These are phyloP conservation scores for Trichothecium sympodiale DNA, from an alignment of 2,329 filamentous ascomycete species.

Conservation along the genomic window DNA sequence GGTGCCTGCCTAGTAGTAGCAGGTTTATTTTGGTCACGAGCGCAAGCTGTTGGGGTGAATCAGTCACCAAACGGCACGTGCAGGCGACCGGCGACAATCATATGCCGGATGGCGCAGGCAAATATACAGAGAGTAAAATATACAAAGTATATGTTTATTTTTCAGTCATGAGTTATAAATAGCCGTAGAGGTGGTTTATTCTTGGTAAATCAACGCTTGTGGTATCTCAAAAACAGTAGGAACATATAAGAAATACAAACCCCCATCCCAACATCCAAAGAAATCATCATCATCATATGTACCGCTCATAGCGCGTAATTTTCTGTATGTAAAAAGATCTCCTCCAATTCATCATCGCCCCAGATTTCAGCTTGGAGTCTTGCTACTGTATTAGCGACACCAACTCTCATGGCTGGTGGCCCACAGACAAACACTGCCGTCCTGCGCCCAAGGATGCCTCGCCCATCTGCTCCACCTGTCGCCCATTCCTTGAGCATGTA, in stretches of 20 bases:
- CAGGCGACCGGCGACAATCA: too few species aligned
- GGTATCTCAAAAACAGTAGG: conserved; percentile 2
- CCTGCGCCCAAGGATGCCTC: conserved; percentile 63
- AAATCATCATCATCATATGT: neutral
- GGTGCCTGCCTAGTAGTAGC: too few species aligned
- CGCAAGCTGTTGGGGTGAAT: too few species aligned
- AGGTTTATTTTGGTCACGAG: too few species aligned
- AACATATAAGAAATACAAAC: neutral
- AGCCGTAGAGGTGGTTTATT: too few species aligned
- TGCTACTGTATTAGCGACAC: conserved; percentile 79
- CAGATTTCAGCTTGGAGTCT: conserved; percentile 73
- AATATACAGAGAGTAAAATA: too few species aligned
- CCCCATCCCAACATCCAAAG: neutral
- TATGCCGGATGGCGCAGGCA: too few species aligned
- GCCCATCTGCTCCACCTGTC: conserved; percentile 53
- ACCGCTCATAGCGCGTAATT: conserved; percentile 69
- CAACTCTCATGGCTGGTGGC: conserved; percentile 74
- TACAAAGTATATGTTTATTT: too few species aligned
- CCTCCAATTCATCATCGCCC: conserved; percentile 66
- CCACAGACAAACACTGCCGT: conserved; percentile 92
- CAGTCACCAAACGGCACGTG: too few species aligned
- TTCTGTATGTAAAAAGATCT: conserved; percentile 90
- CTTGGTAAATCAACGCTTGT: conserved; percentile 4
- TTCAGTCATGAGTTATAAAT: too few species aligned
- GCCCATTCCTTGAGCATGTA: conserved; percentile 80